Conservation (phyloP, 768 basidiomycete genomes). For the Pleurotus pulmonarius region DNA sequence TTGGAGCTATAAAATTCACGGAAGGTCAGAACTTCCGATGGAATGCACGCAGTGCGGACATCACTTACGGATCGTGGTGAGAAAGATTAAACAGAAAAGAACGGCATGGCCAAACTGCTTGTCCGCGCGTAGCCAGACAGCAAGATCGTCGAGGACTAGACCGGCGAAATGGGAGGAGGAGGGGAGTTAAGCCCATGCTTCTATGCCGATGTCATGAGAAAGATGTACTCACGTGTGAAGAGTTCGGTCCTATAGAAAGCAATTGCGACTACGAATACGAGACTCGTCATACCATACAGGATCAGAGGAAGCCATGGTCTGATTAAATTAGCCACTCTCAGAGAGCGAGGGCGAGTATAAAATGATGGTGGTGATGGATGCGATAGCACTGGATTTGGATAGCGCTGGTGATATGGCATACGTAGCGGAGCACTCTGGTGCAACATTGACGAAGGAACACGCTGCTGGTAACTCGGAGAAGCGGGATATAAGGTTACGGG, state of each 20-base stretch:
- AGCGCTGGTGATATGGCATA: slow-evolving; percentile 14
- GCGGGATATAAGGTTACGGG: slow-evolving; percentile 9
- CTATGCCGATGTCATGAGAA: background rate
- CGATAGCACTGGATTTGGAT: slow-evolving; percentile 14
- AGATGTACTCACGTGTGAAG: slow-evolving; percentile 62
- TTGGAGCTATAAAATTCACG: slow-evolving; percentile 52
- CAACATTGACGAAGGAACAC: slow-evolving; percentile 9
- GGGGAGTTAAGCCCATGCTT: background rate
- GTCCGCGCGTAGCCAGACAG: slow-evolving; percentile 72
- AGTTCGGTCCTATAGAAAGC: slow-evolving; percentile 80
- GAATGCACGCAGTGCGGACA: slow-evolving; percentile 10
- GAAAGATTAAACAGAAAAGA: slow-evolving; percentile 78
- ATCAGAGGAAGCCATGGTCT: slow-evolving; percentile 78
- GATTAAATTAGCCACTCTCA: slow-evolving; percentile 55
- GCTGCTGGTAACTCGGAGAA: slow-evolving; percentile 10
- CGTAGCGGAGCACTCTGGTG: slow-evolving; percentile 15
- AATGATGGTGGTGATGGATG: slow-evolving; percentile 15
- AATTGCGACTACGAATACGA: slow-evolving; percentile 78
- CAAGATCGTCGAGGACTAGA: slow-evolving; percentile 77
- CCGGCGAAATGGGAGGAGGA: slow-evolving; percentile 11
- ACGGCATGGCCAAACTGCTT: slow-evolving; percentile 71
- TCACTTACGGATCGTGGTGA: slow-evolving; percentile 81
- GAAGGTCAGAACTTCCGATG: background rate
- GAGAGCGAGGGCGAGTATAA: slow-evolving; percentile 42
- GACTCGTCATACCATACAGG: slow-evolving; percentile 70